phyloP scores from a whole-genome alignment of 495 filamentous ascomycete species.

The Delitschia confertaspora region DNA sequence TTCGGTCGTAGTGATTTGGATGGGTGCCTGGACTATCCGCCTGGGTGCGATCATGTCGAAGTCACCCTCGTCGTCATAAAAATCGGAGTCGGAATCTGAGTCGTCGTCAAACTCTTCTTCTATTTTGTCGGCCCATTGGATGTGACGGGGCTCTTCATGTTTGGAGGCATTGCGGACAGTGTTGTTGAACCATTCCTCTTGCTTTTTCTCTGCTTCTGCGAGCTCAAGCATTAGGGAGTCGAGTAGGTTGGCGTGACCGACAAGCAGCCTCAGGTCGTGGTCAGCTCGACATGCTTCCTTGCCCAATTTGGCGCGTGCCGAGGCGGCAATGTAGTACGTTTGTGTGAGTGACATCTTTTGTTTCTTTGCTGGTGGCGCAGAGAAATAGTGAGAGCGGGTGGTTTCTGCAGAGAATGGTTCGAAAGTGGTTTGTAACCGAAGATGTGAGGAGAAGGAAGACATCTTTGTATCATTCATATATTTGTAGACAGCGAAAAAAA shows the following conservation, averaged over 20 bases:
- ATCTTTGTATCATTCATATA: slow-evolving; percentile 18
- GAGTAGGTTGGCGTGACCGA: slow-evolving; percentile 96
- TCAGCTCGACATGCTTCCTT: slow-evolving; percentile 79
- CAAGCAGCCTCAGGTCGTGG: slow-evolving; percentile 87
- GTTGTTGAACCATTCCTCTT: slow-evolving; percentile 97
- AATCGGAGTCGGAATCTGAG: slow-evolving; percentile 42
- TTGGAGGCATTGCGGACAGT: slow-evolving; percentile 67
- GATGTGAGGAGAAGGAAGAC: slow-evolving; percentile 27
- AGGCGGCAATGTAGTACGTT: slow-evolving; percentile 95
- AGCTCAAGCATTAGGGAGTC: slow-evolving; percentile 94
- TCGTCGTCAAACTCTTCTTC: slow-evolving; percentile 63
- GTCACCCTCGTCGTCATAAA: slow-evolving; percentile 30
- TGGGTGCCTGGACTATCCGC: slow-evolving; percentile 27
- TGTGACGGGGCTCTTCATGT: slow-evolving; percentile 52
- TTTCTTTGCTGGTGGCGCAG: slow-evolving; percentile 41
- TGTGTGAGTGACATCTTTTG: slow-evolving; percentile 91
- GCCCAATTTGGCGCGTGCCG: slow-evolving; percentile 90
- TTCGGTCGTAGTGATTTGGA: slow-evolving; percentile 35
- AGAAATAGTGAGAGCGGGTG: slow-evolving; percentile 23
- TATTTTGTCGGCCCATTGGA: slow-evolving; percentile 81
- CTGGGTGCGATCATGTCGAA: slow-evolving; percentile 33
- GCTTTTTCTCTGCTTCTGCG: slow-evolving; percentile 85
- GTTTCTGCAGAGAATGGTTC: slow-evolving; percentile 30
- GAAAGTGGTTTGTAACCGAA: slow-evolving; percentile 26
- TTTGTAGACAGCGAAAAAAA: slow-evolving; percentile 14